Conservation (phyloP, 2,329 filamentous ascomycete genomes). For the Drechslerella coelobrocha region DNA sequence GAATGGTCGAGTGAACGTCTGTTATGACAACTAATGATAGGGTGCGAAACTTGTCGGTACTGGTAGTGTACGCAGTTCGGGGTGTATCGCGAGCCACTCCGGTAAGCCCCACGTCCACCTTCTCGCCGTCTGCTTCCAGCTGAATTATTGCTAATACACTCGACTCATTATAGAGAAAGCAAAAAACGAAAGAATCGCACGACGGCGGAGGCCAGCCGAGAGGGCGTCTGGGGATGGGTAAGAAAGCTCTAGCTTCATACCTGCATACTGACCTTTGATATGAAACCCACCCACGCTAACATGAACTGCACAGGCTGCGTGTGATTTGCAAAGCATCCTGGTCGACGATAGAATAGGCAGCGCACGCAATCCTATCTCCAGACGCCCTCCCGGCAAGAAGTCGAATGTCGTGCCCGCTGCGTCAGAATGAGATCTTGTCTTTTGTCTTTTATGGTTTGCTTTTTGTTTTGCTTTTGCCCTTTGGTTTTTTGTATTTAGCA, state of each 20-base stretch:
- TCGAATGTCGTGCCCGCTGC: background rate
- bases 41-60: slow-evolving; percentile 13
- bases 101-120: too few relatives aligned
- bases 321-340: background rate
- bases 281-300: background rate
- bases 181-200: too few relatives aligned
- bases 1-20: slow-evolving; percentile 24
- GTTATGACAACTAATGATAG: slow-evolving; percentile 4
- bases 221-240: background rate
- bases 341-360: too few relatives aligned
- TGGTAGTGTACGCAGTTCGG: background rate
- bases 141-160: too few relatives aligned
- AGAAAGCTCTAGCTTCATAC: background rate
- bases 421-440: background rate
- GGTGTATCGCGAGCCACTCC: too few relatives aligned
- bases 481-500: background rate
- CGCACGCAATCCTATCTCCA: background rate
- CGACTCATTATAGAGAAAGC: too few relatives aligned
- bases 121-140: too few relatives aligned
- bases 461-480: background rate
- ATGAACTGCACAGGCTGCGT: background rate
- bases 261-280: background rate
- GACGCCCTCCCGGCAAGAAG: background rate
- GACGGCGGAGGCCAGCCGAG: too few relatives aligned
- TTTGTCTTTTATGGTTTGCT: background rate